Evolutionary conservation across 2,329 filamentous ascomycete genomes (phyloP).

Genomic region (Thyridium curvatum): DNA sequence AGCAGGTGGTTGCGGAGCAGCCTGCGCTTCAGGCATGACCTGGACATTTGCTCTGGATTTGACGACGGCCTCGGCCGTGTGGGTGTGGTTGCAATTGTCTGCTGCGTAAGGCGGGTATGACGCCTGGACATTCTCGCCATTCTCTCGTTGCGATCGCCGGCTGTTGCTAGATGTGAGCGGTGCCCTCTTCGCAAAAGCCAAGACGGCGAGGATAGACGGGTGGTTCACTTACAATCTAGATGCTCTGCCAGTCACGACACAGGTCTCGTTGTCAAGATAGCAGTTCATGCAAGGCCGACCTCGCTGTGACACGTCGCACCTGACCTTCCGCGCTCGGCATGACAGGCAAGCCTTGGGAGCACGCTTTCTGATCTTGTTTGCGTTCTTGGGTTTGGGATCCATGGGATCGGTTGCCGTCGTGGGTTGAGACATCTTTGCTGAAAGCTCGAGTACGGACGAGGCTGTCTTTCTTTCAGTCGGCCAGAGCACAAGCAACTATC

Average conservation of each 20-base stretch:
- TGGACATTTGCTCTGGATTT: constrained; percentile 19
- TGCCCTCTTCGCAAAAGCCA: neutral
- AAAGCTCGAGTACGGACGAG: too few relatives aligned
- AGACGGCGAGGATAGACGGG: too few relatives aligned
- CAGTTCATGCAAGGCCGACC: constrained; percentile 46
- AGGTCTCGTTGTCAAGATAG: constrained; percentile 40
- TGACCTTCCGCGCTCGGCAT: constrained; percentile 44
- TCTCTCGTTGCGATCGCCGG: constrained; percentile 19
- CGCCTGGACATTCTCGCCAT: constrained; percentile 16
- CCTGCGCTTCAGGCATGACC: constrained; percentile 6
- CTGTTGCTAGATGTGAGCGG: constrained; percentile 9
- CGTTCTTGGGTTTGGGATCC: constrained; percentile 21
- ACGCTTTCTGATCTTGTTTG: constrained; percentile 33
- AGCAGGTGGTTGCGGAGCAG: neutral
- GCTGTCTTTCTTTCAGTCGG: too few relatives aligned
- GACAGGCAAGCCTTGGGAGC: constrained; percentile 44
- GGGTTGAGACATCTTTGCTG: neutral
- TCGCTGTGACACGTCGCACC: constrained; percentile 42
- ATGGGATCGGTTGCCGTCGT: constrained; percentile 7
- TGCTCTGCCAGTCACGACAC: constrained; percentile 31
- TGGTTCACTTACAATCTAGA: constrained; percentile 27
- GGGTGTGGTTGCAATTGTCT: constrained; percentile 15
- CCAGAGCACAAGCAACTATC: too few relatives aligned
- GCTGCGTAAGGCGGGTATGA: constrained; percentile 21
- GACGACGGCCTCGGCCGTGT: constrained; percentile 19